phyloP scores from a whole-genome alignment of 2,329 filamentous ascomycete genomes.

The Monosporascus sp. region DNA sequence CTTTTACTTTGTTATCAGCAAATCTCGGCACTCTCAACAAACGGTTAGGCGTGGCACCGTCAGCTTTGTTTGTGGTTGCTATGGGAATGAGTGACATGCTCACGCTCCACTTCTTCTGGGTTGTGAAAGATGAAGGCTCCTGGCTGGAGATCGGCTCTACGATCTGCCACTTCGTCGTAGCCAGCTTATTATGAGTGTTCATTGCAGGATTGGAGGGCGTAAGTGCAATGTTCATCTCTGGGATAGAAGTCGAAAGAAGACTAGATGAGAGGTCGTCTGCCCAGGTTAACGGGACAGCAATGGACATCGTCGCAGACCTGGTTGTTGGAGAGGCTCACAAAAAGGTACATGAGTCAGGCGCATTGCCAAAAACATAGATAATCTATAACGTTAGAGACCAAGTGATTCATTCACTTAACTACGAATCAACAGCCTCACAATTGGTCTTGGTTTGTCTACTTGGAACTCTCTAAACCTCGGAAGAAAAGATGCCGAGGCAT shows the following conservation, averaged over 20 bases:
- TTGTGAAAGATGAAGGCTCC: conserved; percentile 91
- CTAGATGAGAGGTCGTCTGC: neutral
- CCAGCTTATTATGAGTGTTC: conserved; percentile 83
- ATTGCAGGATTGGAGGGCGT: conserved; percentile 85
- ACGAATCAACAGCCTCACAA: no score
- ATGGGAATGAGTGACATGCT: conserved; percentile 88
- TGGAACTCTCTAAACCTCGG: no score
- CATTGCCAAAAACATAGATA: no score
- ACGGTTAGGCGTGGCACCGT: conserved; percentile 75
- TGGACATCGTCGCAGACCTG: no score
- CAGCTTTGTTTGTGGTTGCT: conserved; percentile 87
- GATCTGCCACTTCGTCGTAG: conserved; percentile 93
- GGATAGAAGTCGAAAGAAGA: conserved; percentile 59
- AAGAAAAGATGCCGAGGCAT: no score
- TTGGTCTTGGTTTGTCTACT: no score
- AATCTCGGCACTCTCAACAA: conserved; percentile 89
- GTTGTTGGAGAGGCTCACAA: no score
- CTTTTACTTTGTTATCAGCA: conserved; percentile 86
- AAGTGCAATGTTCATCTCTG: conserved; percentile 75
- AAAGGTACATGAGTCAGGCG: no score
- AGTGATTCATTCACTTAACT: no score
- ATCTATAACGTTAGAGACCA: no score
- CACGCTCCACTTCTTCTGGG: conserved; percentile 96
- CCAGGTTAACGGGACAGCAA: conserved; percentile 7
- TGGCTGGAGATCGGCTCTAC: conserved; percentile 98